Conservation (phyloP, 140 eudicot species). For the Flaveria floridana region DNA sequence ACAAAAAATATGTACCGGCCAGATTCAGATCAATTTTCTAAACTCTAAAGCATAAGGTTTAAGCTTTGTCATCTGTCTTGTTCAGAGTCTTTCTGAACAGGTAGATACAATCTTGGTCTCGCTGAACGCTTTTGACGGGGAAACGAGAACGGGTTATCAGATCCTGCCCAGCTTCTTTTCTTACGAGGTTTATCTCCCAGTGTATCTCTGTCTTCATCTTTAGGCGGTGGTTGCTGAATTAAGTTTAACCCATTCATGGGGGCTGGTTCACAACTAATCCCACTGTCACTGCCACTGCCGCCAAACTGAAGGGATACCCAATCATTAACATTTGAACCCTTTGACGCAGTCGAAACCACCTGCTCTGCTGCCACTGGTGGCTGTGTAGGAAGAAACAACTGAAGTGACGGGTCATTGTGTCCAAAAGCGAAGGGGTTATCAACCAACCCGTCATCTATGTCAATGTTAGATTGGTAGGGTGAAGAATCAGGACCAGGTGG, state of each 20-base stretch:
- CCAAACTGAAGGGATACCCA: slow-evolving; percentile 92
- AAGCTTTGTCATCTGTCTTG: slow-evolving; percentile 21
- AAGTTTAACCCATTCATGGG: slow-evolving; percentile 42
- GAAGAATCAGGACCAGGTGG: slow-evolving; percentile 50
- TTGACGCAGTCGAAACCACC: slow-evolving; percentile 45
- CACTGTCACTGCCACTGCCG: slow-evolving; percentile 45
- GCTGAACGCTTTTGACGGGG: slow-evolving; percentile 82
- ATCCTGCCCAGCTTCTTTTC: slow-evolving; percentile 50
- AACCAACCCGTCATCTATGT: slow-evolving; percentile 51
- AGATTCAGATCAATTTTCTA: slow-evolving; percentile 5
- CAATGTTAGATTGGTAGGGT: slow-evolving; percentile 41
- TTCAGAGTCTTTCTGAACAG: slow-evolving; percentile 77
- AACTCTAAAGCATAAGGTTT: background rate
- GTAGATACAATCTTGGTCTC: slow-evolving; percentile 60
- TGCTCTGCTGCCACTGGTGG: slow-evolving; percentile 53
- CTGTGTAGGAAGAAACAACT: slow-evolving; percentile 79
- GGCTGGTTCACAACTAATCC: slow-evolving; percentile 42
- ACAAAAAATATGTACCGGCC: slow-evolving; percentile 26
- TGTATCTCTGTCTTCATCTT: slow-evolving; percentile 46
- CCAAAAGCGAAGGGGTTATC: slow-evolving; percentile 79
- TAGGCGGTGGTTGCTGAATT: slow-evolving; percentile 41
- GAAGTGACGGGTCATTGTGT: slow-evolving; percentile 86
- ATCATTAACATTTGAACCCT: slow-evolving; percentile 59
- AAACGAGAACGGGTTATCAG: slow-evolving; percentile 65
- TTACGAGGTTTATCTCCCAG: slow-evolving; percentile 50